These are phyloP conservation scores for Termitomyces sp. DNA, from an alignment of 768 basidiomycete species.

Conservation along the genomic window DNA sequence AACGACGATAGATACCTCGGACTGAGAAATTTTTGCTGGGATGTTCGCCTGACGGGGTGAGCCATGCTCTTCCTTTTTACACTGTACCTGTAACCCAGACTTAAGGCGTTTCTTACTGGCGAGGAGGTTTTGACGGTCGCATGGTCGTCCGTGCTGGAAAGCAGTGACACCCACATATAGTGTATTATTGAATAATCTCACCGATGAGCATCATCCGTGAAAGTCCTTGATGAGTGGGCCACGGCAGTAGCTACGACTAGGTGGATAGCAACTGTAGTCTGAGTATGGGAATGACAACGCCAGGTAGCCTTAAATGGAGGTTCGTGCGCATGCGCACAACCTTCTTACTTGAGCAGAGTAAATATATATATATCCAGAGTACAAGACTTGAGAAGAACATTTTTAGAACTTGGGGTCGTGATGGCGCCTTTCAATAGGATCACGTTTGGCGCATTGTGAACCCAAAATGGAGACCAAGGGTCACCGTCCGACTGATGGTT, in stretches of 20 bases:
- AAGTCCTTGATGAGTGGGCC: slow-evolving; percentile 5
- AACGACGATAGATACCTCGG: neutral
- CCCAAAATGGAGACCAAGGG: neutral
- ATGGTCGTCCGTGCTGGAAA: neutral
- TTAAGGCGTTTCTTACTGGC: neutral
- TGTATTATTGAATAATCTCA: neutral
- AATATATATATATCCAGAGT: neutral
- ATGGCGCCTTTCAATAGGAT: neutral
- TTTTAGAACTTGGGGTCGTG: neutral
- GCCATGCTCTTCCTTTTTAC: neutral
- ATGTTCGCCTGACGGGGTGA: neutral
- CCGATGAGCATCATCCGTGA: neutral
- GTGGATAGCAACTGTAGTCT: neutral
- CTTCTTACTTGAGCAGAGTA: neutral
- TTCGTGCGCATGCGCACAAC: neutral
- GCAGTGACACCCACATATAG: neutral
- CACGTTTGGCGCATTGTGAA: neutral
- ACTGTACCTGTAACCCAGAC: neutral
- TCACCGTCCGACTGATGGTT: neutral
- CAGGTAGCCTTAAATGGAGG: neutral
- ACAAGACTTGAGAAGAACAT: neutral
- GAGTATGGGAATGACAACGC: neutral
- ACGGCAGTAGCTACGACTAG: neutral
- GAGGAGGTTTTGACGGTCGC: neutral
- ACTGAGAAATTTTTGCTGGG: neutral